Evolutionary conservation across 306 rosid species (phyloP).

Genomic region (Cicer bijugum): DNA sequence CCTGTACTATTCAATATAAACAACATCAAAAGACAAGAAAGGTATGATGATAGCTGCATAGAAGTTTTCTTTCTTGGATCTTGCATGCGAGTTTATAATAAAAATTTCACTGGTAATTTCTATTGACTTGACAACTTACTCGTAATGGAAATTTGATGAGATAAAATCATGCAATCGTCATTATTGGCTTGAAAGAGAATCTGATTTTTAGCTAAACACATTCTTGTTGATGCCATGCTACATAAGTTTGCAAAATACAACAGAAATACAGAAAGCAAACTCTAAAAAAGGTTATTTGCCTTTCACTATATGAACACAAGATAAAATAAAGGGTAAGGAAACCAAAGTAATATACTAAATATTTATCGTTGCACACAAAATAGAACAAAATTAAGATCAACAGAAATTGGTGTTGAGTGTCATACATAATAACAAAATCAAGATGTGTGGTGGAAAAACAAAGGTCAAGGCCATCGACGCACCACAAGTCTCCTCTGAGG

Average conservation of each 20-base stretch:
- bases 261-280: not conserved
- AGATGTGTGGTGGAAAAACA: not conserved
- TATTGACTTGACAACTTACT: not conserved
- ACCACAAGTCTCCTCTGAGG: constrained; percentile 51
- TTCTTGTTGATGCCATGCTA: not conserved
- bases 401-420: not conserved
- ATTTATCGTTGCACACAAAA: not conserved
- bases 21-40: not conserved
- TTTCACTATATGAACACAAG: not conserved
- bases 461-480: constrained; percentile 39
- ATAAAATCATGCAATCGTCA: not conserved
- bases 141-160: not conserved
- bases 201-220: not conserved
- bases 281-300: not conserved
- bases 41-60: not conserved
- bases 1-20: not conserved
- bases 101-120: not conserved
- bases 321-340: not conserved
- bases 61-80: not conserved
- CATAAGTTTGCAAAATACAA: not conserved
- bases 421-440: too few relatives aligned
- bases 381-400: not conserved
- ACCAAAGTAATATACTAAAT: not conserved
- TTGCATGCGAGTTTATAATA: not conserved
- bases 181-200: not conserved